Evolutionary conservation across 768 basidiomycete species (phyloP), one percentile per base, ranked within the genome.

Genomic region (Mycena belliarum): DNA sequence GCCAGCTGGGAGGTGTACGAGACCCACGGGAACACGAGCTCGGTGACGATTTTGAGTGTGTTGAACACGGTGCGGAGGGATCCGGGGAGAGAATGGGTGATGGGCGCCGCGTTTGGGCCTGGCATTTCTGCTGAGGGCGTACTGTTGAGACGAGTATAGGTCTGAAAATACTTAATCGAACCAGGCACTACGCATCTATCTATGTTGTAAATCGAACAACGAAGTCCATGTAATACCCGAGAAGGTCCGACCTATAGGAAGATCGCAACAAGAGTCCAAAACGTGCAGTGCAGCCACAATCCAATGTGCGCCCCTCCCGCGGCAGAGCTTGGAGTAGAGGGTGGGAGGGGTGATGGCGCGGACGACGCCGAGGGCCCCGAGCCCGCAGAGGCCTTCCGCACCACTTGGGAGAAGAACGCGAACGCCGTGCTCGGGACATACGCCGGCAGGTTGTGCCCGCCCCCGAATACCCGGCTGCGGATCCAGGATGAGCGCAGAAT

Each of bases 391-490:
- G 7, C 24, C 23, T 25, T 29, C 37, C 21, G 26, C 26, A 54
- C 52, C 25, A 55, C 48, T 16, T 26, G 47, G 16, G 58, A 28
- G 43, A 60, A 60, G 18, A 60, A 60, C 21, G 49, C 25, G 10
- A 60, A n/a, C 52, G 58, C 58, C 25, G 58, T 60, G 28, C 43
- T 46, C 6, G 52, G 58, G 7, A 60, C 52, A 37, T 18, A 60
- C 16, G 58, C 58, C 6, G 58, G 58, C 53, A 79, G 68, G 68
- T 74, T 71, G 55, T 80, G 80, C 24, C 79, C 80, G 3, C 77
- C 65, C 40, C 59, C 68, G 59, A 65, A 79, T 2, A 81, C 72
- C 12, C 61, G 56, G 23, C 60, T 55, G 37, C 15, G 24, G 15
- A n/a, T 9, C 15, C 16, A 32, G 12, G 7, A 21, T 26, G n/a